phyloP scores from a whole-genome alignment of 2,329 filamentous ascomycete species.

The Pyricularia sp. region DNA sequence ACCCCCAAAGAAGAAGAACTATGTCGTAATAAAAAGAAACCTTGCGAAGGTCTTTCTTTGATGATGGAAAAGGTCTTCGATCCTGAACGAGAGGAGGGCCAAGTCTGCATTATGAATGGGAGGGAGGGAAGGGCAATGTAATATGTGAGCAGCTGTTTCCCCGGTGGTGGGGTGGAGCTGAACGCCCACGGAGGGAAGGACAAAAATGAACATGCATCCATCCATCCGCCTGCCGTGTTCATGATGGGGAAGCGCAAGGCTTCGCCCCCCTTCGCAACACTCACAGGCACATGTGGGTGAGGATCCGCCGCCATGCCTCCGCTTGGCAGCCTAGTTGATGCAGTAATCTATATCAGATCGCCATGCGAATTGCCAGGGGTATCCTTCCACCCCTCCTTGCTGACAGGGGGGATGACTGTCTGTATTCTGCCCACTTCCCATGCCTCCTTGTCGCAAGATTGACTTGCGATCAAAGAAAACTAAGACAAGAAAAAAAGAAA shows the following conservation, averaged over 20 bases:
- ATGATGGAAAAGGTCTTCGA: neutral
- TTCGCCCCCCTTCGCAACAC: neutral
- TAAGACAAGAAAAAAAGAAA: neutral
- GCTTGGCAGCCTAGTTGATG: neutral
- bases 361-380: neutral
- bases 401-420: neutral
- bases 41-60: neutral
- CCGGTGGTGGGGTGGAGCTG: neutral
- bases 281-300: neutral
- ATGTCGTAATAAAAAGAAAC: neutral
- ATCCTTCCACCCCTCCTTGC: neutral
- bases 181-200: neutral
- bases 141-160: neutral
- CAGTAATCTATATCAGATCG: constrained; percentile 1
- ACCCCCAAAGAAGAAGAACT: neutral
- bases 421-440: neutral
- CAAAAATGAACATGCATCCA: neutral
- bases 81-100: neutral
- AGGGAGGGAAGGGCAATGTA: neutral
- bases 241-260: neutral
- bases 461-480: neutral
- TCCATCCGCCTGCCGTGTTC: neutral
- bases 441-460: neutral
- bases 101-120: neutral
- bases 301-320: neutral